Evolutionary conservation across 768 basidiomycete species (phyloP), one percentile per base, ranked within the genome.

Genomic region (Coprinopsis marcescibilis): DNA sequence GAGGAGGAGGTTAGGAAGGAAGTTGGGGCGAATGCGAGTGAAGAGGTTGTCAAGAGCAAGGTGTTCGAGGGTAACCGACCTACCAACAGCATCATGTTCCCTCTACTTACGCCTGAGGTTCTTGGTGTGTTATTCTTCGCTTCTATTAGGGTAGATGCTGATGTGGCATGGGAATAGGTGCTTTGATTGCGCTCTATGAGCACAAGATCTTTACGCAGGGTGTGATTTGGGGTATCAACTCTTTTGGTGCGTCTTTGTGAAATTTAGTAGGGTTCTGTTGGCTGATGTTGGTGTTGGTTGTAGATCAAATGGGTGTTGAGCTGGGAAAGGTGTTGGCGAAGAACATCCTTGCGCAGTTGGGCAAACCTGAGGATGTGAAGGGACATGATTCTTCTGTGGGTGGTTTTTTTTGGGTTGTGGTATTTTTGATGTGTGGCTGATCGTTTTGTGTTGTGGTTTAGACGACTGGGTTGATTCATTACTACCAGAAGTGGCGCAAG

Each of bases 171-270:
- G 14, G 12, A 39, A 21, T 52, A 76, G 75, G 81, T 34, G 84
- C 92, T 2, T 71, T 96, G 45, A 87, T 96, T 60, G 90, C 87
- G 13, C 60, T 96, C 53, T 96, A 95, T 62, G 93, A 98, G 68
- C 96, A 99, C 76, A 99, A 99, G 76, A 96, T 99, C 62, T 97
- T 97, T 67, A 87, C 89, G 0, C 96, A 98, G 64, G 96, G 96
- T 61, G 85, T 89, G 36, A 75, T 98, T 49, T 98, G 93, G 94
- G 94, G 94, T 20, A 95, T 99, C 75, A 98, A 99, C 75, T 93
- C 91, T 2, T 98, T 91, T 63, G 94, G 90, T 90, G 44, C 26
- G 78, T 64, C 21, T n/a, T 4, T n/a, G 36, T 6, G 34, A 7
- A 17, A 20, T 42, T 24, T 29, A 25, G 6, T 21, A 25, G 7